Evolutionary conservation across 805 yeast genomes (phyloP).

Genomic region (Tetrapisispora pingtungensis): DNA sequence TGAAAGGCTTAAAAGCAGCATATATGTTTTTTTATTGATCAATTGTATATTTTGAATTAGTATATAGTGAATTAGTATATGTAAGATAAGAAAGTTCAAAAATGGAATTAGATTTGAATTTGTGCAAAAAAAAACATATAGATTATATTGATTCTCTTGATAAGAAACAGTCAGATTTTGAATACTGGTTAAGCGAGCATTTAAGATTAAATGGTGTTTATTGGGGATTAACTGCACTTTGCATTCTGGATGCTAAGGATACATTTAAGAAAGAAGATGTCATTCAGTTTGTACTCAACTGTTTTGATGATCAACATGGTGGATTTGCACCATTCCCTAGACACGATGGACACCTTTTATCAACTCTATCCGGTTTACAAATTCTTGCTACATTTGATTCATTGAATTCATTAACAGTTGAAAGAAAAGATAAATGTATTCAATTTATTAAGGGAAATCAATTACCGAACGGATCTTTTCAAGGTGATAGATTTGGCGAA

Average conservation of each 20-base stretch:
- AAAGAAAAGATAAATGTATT: conserved; percentile 28
- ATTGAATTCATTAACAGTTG: conserved; percentile 33
- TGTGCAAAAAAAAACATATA: conserved; percentile 43
- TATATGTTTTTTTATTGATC: too few relatives aligned
- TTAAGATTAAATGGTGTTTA: conserved; percentile 83
- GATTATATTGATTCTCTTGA: conserved; percentile 47
- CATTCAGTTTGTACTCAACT: conserved; percentile 54
- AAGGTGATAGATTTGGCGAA: conserved; percentile 88
- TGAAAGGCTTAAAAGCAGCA: neutral
- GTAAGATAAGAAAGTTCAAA: neutral
- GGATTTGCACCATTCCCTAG: conserved; percentile 86
- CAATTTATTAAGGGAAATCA: conserved; percentile 32
- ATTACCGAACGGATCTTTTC: conserved; percentile 56
- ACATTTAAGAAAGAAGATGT: conserved; percentile 55
- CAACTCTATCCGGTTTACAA: conserved; percentile 83
- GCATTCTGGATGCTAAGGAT: conserved; percentile 44
- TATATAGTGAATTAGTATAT: too few relatives aligned
- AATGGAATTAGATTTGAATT: neutral
- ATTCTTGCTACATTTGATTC: conserved; percentile 58
- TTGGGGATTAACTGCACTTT: conserved; percentile 85
- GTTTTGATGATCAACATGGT: conserved; percentile 50
- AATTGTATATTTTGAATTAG: too few relatives aligned
- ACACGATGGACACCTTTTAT: conserved; percentile 80
- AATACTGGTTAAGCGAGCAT: conserved; percentile 87
- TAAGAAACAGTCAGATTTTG: conserved; percentile 46